phyloP scores from a whole-genome alignment of 257 asterid species.

The Forsythia viridissima region DNA sequence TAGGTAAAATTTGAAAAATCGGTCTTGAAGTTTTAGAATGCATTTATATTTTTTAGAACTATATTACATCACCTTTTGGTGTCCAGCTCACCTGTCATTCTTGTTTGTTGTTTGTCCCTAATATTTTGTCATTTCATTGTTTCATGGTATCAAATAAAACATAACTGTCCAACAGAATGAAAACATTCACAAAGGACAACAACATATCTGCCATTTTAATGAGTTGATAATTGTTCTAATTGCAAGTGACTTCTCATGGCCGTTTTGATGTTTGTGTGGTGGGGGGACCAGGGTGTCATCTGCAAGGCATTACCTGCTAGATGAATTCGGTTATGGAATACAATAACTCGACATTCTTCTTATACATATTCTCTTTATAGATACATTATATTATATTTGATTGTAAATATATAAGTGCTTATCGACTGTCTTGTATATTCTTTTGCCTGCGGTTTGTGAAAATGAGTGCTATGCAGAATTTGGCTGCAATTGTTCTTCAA shows the following conservation, averaged over 20 bases:
- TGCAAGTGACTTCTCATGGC: not conserved
- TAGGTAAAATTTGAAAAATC: not conserved
- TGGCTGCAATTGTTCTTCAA: not conserved
- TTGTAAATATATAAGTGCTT: not conserved
- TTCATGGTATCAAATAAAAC: constrained; percentile 1
- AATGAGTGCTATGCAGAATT: not conserved
- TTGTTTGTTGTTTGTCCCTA: constrained; percentile 10
- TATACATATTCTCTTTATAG: not conserved
- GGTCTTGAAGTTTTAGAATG: not conserved
- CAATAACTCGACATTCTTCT: not conserved
- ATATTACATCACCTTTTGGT: not conserved
- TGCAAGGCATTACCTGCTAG: not conserved
- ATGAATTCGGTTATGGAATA: not conserved
- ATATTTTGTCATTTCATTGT: constrained; percentile 21
- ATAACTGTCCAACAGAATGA: constrained; percentile 1
- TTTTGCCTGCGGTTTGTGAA: not conserved
- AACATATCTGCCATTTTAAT: not conserved
- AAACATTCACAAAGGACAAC: not conserved
- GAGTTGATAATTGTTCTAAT: not conserved
- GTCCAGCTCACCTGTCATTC: constrained; percentile 14
- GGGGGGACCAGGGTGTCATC: not conserved
- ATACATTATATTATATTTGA: not conserved
- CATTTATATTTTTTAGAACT: not conserved
- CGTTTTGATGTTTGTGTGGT: not conserved
- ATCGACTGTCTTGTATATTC: not conserved